Base-by-base conservation (phyloP, 2,329 filamentous ascomycete species). In the Taxawa tesnikishii region DNA sequence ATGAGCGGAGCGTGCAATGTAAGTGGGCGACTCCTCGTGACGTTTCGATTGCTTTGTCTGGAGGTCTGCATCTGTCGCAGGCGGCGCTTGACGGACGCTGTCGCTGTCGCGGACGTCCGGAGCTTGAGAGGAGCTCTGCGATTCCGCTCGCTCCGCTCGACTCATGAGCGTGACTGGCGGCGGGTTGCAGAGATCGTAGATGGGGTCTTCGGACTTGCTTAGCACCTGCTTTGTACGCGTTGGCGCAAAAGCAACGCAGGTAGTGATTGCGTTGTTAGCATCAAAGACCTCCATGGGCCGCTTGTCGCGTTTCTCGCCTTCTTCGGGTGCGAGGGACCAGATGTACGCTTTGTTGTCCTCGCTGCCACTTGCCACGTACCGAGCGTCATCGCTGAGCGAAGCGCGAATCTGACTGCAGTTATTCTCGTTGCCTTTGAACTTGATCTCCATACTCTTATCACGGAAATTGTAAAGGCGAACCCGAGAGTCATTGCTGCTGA, bases 101-200 rank as follows among this genome's bases (percentile, higher is more conserved):
- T 32, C 47, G 39, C 49, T 56, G 10, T 50, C 57, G 17, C 47
- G 56, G 33, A 66, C 56, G 2, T 61, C 65, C 2, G 58, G 55
- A 11, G 60, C 58, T 40, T 59, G 62, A 1, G 69, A 70, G 2
- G 66, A 68, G 5, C 56, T 51, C 31, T 41, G 33, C 21, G 43
- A 43, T 11, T 45, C 40, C 15, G 42, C 38, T 58, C 68, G 69
- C 46, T 90, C 83, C 13, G 79, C 74, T 15, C 77, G 70, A 42
- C 79, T 85, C 39, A 87, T 66, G 12, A 96, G 65, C 5, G 75
- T 87, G 11, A 96, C 75, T 0, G 88, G 85, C 0, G 88, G 90
- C 4, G 90, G 90, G 45, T 96, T 96, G 64, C 90, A 96, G 1
- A 96, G 67, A 46, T 94, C 87, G 53, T 85, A 98, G n/a, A 98